Percentiles rank a stretch among this genome's conserved stretches.
Conservation (phyloP, 805 yeast genomes). For the Zygosaccharomyces bailii region DNA sequence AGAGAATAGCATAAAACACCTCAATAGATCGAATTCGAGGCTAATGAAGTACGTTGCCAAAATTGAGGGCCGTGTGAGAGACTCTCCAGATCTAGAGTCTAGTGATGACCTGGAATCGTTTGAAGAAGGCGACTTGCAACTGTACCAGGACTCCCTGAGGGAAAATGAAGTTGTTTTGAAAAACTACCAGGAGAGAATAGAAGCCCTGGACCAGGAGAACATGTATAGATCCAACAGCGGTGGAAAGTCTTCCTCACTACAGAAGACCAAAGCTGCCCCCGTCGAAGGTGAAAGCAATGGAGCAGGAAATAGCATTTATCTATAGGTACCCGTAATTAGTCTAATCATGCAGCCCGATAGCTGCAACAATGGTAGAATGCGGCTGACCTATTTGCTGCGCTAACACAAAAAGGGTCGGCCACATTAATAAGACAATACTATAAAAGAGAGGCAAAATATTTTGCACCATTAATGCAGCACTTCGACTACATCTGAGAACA, state of each 20-base stretch:
- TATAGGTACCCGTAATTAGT: not conserved
- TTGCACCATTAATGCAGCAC: not conserved
- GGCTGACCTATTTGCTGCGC: not conserved
- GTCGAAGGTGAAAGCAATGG: not conserved
- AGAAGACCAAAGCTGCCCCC: conserved; percentile 2
- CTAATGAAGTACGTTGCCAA: conserved; percentile 44
- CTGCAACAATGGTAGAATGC: not conserved
- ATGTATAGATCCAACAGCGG: conserved; percentile 37
- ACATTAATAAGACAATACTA: not conserved
- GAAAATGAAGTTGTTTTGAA: conserved; percentile 56
- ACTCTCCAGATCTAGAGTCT: conserved; percentile 26
- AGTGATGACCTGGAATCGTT: conserved; percentile 30
- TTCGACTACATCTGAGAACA: not conserved
- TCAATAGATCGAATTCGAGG: conserved; percentile 50
- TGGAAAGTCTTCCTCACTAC: conserved; percentile 6
- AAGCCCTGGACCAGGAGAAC: conserved; percentile 47
- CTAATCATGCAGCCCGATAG: not conserved
- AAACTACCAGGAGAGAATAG: conserved; percentile 48
- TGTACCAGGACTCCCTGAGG: conserved; percentile 51
- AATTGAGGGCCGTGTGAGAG: conserved; percentile 23
- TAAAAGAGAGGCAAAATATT: not conserved
- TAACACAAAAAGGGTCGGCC: not conserved
- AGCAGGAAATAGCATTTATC: conserved; percentile 1
- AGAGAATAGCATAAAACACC: conserved; percentile 43
- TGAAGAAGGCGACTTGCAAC: conserved; percentile 43